Evolutionary conservation across 2,329 filamentous ascomycete genomes (phyloP).

Genomic region (Monilinia fructigena): DNA sequence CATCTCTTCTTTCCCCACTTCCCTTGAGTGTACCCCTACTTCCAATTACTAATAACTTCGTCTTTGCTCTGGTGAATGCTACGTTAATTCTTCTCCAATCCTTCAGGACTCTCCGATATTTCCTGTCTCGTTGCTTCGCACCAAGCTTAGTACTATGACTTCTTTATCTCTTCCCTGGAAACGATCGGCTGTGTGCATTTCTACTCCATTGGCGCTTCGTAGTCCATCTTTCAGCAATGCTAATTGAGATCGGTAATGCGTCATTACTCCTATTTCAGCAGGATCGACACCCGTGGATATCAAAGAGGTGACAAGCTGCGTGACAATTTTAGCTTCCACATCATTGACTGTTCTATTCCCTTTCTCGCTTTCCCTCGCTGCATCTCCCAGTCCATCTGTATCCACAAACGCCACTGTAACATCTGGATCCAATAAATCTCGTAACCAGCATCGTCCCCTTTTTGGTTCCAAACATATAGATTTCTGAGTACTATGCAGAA

Average conservation of each 20-base stretch:
- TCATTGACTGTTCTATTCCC: slow-evolving; percentile 87
- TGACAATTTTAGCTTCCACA: slow-evolving; percentile 73
- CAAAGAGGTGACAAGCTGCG: slow-evolving; percentile 77
- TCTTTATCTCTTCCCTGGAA: slow-evolving; percentile 98
- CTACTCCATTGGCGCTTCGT: slow-evolving; percentile 62
- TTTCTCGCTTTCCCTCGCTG: slow-evolving; percentile 67
- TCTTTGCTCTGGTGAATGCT: slow-evolving; percentile 88
- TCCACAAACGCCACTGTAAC: slow-evolving; percentile 84
- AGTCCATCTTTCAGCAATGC: slow-evolving; percentile 75
- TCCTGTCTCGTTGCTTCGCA: slow-evolving; percentile 78
- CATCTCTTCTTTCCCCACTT: slow-evolving; percentile 62
- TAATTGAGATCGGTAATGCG: slow-evolving; percentile 92
- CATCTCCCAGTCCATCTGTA: slow-evolving; percentile 70
- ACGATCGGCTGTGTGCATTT: slow-evolving; percentile 95
- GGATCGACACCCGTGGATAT: slow-evolving; percentile 73
- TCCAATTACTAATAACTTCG: slow-evolving; percentile 85
- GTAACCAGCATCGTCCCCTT: slow-evolving; percentile 67
- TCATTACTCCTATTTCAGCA: slow-evolving; percentile 86
- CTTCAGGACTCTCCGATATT: slow-evolving; percentile 87
- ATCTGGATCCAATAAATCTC: slow-evolving; percentile 65
- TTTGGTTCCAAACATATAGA: slow-evolving; percentile 55
- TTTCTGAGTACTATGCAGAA: slow-evolving; percentile 42
- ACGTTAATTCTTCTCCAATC: slow-evolving; percentile 96
- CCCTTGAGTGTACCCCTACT: slow-evolving; percentile 71
- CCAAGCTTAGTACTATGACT: slow-evolving; percentile 81